phyloP scores from a whole-genome alignment of 305 asterid species.

The Fraxinus dipetala region DNA sequence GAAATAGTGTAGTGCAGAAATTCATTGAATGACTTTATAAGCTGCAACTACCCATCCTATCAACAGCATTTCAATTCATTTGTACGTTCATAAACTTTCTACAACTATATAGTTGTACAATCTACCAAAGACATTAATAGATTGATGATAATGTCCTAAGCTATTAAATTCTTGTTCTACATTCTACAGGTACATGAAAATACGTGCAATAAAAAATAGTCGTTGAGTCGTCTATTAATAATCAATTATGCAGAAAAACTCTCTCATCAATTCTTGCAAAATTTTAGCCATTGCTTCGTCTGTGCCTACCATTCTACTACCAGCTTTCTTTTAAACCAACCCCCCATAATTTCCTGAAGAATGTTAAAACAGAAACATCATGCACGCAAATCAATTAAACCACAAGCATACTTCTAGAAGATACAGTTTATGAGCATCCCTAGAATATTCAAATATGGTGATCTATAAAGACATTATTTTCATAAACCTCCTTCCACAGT shows the following conservation, averaged over 20 bases:
- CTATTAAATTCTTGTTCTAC: not conserved
- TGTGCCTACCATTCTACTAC: conserved; percentile 15
- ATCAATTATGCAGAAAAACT: conserved; percentile 1
- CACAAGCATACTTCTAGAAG: not conserved
- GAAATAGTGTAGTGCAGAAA: not conserved
- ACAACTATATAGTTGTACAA: not conserved
- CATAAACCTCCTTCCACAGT: not conserved
- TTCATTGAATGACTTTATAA: not conserved
- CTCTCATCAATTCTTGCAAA: not conserved
- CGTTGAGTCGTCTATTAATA: conserved; percentile 11
- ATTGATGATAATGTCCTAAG: not conserved
- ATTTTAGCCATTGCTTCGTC: not conserved
- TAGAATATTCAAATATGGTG: not conserved
- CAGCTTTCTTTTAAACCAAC: conserved; percentile 3
- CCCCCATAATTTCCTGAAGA: not conserved
- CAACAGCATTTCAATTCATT: not conserved
- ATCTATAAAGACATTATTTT: not conserved
- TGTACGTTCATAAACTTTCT: not conserved
- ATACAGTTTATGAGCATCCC: not conserved
- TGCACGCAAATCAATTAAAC: not conserved
- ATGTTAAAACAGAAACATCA: not conserved
- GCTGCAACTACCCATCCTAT: not conserved
- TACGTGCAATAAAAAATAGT: not conserved
- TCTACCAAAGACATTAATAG: not conserved
- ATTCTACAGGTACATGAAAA: not conserved